Base-by-base conservation (phyloP, 345 rosid genomes). In the Geranium brycei region DNA sequence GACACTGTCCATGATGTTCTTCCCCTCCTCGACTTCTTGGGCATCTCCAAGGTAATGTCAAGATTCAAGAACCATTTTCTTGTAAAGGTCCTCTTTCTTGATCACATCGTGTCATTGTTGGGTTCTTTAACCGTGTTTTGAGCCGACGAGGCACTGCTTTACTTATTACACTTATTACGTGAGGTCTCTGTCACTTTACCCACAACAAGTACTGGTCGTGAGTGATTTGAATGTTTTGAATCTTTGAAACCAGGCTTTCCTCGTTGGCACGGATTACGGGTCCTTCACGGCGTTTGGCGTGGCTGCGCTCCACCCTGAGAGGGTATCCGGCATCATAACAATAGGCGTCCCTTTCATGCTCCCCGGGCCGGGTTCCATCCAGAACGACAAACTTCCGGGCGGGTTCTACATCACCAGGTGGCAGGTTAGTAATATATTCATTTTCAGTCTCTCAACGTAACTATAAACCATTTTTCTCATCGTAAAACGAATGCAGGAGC, bases 211-310 rank as follows among this genome's bases (percentile, higher is more conserved):
- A 2, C 28, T 23, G 28, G 1, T 23, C 28, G 28, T 23, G 28
- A 23, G 28, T 1, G 28, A 23, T 23, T 23, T 23, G 28, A 23
- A 23, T 23, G 28, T 23, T 65, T 31, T 17, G 51, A 53, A 51
- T 12, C 4, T 23, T 31, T 13, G 57, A 57, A 58, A 14, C 17
- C 67, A 82, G 91, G 87, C 76, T 23, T 82, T 76, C 67, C 62
- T 85, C 38, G 72, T 83, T 10, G 86, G 69, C 0, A 85, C 83
- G 68, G 87, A 83, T 69, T 83, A 70, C 41, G 88, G 87, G 65
- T 77, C 64, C 16, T 15, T 65, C 60, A 58, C 75, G 10, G 87
- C 83, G 4, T 85, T 76, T 67, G 11, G 59, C n/a, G 62, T 85
- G 59, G 70, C 84, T 19, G 69, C 79, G 41, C 64, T 75, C 51